Evolutionary conservation across 495 filamentous ascomycete genomes (phyloP).

Genomic region (Parachaetomium inaequale): DNA sequence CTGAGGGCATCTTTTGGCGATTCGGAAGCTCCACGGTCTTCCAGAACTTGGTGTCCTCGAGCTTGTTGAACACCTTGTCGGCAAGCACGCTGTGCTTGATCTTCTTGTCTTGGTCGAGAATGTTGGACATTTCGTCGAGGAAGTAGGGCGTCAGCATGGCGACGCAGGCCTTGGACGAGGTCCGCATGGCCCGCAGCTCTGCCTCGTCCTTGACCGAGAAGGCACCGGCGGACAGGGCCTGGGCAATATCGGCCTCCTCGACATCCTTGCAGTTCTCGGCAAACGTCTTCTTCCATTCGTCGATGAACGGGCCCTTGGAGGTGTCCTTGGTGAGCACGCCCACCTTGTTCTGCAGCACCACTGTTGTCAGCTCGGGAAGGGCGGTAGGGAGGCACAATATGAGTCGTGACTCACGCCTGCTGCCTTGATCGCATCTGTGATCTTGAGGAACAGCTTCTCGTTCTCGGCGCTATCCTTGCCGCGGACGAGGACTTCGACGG

Average conservation of each 20-base stretch:
- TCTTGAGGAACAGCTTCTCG: slow-evolving; percentile 76
- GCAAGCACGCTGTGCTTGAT: slow-evolving; percentile 83
- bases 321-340: slow-evolving; percentile 80
- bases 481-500: slow-evolving; percentile 81
- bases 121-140: slow-evolving; percentile 92
- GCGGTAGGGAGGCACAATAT: neutral
- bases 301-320: slow-evolving; percentile 82
- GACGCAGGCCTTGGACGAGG: slow-evolving; percentile 86
- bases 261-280: slow-evolving; percentile 71
- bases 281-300: slow-evolving; percentile 88
- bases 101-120: slow-evolving; percentile 93
- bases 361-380: slow-evolving; percentile 18
- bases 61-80: slow-evolving; percentile 79
- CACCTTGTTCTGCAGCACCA: slow-evolving; percentile 69
- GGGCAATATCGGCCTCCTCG: slow-evolving; percentile 83
- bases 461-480: slow-evolving; percentile 89
- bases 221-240: slow-evolving; percentile 73
- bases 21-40: slow-evolving; percentile 63
- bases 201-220: slow-evolving; percentile 96
- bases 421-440: slow-evolving; percentile 77
- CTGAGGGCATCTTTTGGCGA: slow-evolving; percentile 70
- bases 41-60: slow-evolving; percentile 93
- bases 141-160: slow-evolving; percentile 91
- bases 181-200: slow-evolving; percentile 89
- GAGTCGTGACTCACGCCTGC: slow-evolving; percentile 66